Conservation (phyloP, 805 yeast genomes). For the Wickerhamiella kurtzmanii region DNA sequence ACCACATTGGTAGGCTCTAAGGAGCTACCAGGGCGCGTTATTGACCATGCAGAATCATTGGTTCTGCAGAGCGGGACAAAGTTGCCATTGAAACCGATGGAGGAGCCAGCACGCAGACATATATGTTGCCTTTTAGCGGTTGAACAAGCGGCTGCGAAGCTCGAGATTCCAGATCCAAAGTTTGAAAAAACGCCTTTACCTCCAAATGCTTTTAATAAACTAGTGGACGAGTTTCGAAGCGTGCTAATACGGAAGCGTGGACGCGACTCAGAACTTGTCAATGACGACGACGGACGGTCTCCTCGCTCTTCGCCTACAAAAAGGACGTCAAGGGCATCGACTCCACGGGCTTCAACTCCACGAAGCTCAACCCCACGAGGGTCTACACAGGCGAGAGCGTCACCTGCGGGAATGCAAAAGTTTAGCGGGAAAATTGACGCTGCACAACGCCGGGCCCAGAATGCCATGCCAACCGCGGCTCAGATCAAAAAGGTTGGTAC, state of each 20-base stretch:
- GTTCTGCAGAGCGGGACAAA: constrained; percentile 12
- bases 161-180: constrained; percentile 8
- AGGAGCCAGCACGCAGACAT: constrained; percentile 18
- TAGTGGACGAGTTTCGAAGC: constrained; percentile 11
- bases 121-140: constrained; percentile 18
- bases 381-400: neutral
- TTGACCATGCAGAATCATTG: constrained; percentile 7
- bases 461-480: constrained; percentile 5
- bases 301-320: too few species aligned
- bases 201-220: constrained; percentile 10
- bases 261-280: neutral
- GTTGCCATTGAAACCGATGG: constrained; percentile 15
- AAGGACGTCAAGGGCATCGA: neutral
- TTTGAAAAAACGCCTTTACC: constrained; percentile 15
- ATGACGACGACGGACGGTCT: too few species aligned
- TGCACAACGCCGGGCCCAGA: neutral
- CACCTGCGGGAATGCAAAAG: constrained; percentile 1
- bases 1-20: constrained; percentile 1
- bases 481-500: constrained; percentile 6
- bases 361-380: neutral
- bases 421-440: neutral
- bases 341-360: constrained; percentile 1
- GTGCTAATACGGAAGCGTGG: constrained; percentile 4
- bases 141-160: constrained; percentile 8
- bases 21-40: constrained; percentile 9